Conservation (phyloP, 2,329 filamentous ascomycete genomes). For the Alternaria panax region DNA sequence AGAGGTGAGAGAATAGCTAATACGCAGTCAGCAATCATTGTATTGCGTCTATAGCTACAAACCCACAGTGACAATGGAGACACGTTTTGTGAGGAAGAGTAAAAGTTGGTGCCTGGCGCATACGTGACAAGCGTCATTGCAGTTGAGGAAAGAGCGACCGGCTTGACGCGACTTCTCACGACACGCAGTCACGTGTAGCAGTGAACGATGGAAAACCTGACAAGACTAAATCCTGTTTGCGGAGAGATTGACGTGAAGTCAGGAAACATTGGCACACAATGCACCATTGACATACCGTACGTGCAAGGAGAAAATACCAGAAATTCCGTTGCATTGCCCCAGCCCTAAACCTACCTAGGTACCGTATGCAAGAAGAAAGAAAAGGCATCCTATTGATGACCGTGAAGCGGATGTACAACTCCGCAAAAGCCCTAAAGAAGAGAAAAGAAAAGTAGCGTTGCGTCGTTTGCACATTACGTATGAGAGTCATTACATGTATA, state of each 20-base stretch:
- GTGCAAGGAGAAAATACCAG: neutral
- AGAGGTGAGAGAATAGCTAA: constrained; percentile 3
- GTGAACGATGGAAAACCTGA: neutral
- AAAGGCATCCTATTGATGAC: neutral
- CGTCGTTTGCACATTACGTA: constrained; percentile 27
- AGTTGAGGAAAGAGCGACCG: neutral
- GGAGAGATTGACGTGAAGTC: neutral
- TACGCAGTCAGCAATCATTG: neutral
- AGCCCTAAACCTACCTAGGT: neutral
- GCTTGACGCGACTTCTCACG: neutral
- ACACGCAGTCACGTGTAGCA: neutral
- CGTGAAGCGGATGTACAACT: constrained; percentile 5
- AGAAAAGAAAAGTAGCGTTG: constrained; percentile 1
- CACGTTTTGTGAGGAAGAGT: neutral
- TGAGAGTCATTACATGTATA: constrained; percentile 21
- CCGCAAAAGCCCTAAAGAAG: neutral
- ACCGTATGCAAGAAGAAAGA: neutral
- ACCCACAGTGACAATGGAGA: neutral
- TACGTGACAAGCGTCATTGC: neutral
- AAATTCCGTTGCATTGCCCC: neutral
- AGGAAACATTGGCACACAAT: neutral
- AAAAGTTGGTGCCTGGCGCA: neutral
- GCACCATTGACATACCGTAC: neutral
- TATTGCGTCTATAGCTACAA: neutral
- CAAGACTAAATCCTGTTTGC: neutral